Conservation (phyloP, 1,139 yeast species). For the Waltiozyma sp. region DNA sequence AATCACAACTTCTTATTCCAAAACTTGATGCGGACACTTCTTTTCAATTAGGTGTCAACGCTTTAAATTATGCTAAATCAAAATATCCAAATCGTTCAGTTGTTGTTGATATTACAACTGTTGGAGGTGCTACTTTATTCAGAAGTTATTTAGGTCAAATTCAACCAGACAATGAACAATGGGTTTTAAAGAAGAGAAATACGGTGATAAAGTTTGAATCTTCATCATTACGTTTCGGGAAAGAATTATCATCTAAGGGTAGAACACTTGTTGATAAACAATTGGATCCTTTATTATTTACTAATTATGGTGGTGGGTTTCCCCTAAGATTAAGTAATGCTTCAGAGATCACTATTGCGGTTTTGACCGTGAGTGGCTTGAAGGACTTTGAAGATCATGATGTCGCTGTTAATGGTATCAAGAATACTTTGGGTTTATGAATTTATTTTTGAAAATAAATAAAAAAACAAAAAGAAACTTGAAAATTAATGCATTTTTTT, state of each 20-base stretch:
- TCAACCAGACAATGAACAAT: conserved; percentile 32
- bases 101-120: conserved; percentile 32
- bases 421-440: background rate
- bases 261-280: conserved; percentile 24
- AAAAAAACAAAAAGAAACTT: no score
- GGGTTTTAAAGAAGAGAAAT: conserved; percentile 34
- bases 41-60: conserved; percentile 29
- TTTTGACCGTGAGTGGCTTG: conserved; percentile 38
- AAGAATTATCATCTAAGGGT: conserved; percentile 24
- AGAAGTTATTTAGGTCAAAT: conserved; percentile 27
- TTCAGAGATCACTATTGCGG: conserved; percentile 28
- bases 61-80: conserved; percentile 21
- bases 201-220: conserved; percentile 30
- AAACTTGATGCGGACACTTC: conserved; percentile 20
- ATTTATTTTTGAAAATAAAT: no score
- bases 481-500: no score
- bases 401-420: conserved; percentile 18
- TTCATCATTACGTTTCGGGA: conserved; percentile 33
- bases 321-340: conserved; percentile 28
- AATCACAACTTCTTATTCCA: conserved; percentile 1
- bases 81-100: conserved; percentile 19
- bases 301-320: conserved; percentile 38
- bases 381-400: conserved; percentile 37
- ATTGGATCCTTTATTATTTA: conserved; percentile 27
- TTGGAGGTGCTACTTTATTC: conserved; percentile 32